phyloP scores from a whole-genome alignment of 345 rosid species.

The Salix koriyanagi region DNA sequence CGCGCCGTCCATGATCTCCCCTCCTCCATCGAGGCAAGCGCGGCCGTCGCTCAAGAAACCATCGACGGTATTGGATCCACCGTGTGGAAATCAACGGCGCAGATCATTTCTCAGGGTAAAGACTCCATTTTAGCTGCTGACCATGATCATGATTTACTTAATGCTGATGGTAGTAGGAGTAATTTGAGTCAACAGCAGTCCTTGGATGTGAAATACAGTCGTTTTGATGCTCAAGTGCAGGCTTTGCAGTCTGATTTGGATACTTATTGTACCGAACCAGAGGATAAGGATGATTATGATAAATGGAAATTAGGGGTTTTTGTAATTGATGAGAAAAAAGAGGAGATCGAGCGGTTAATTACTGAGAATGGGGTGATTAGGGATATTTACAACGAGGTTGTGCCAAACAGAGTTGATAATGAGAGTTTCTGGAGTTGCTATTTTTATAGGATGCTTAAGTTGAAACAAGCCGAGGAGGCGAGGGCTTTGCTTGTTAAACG shows the following conservation, averaged over 20 bases:
- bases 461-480: conserved; percentile 59
- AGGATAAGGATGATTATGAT: conserved; percentile 44
- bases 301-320: conserved; percentile 50
- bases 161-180: conserved; percentile 1
- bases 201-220: conserved; percentile 44
- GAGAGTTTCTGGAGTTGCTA: conserved; percentile 62
- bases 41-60: conserved; percentile 71
- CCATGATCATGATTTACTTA: conserved; percentile 21
- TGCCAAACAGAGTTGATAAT: conserved; percentile 43
- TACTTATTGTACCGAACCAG: conserved; percentile 54
- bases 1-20: conserved; percentile 69
- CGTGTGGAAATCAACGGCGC: conserved; percentile 70
- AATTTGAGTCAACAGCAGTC: conserved; percentile 8
- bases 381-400: conserved; percentile 41
- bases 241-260: conserved; percentile 44
- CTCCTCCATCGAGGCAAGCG: conserved; percentile 60
- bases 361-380: conserved; percentile 31
- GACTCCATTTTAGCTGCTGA: conserved; percentile 28
- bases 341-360: conserved; percentile 39
- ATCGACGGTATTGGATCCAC: conserved; percentile 77
- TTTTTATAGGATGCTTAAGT: conserved; percentile 47
- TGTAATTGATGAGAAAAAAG: conserved; percentile 38
- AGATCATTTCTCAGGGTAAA: conserved; percentile 66
- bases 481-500: conserved; percentile 60
- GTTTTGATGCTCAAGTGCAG: conserved; percentile 63